Percentiles rank a stretch among this genome's conserved stretches.
Evolutionary conservation across 164 flowering plant genomes (phyloP).

Genomic region (Cinnamomum micranthum): DNA sequence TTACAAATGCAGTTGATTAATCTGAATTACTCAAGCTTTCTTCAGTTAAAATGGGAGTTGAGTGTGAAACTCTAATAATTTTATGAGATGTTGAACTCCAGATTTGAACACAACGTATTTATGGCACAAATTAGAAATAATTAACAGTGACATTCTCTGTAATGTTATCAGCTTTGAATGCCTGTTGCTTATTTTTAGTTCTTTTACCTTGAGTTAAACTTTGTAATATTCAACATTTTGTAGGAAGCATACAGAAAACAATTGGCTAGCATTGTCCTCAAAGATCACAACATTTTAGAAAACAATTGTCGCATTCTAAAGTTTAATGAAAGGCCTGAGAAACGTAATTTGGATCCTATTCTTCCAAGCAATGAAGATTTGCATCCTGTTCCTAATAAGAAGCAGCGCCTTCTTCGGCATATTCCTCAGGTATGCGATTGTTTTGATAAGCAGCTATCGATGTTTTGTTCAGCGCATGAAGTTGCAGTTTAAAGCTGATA

Average conservation of each 20-base stretch:
- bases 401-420: not conserved
- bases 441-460: not conserved
- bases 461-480: not conserved
- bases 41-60: no score
- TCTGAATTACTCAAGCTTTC: no score
- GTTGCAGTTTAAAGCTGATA: not conserved
- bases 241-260: conserved; percentile 6
- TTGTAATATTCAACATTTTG: conserved; percentile 8
- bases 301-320: not conserved
- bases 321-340: not conserved
- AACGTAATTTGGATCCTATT: not conserved
- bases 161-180: no score
- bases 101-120: no score
- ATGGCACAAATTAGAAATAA: no score
- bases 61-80: no score
- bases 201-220: no score
- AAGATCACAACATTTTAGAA: not conserved
- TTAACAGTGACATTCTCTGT: no score
- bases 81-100: no score
- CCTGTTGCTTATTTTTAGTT: no score
- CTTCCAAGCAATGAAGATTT: not conserved
- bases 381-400: not conserved
- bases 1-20: no score
- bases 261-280: not conserved
- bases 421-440: conserved; percentile 7